Base-by-base conservation (phyloP, 1,284 basidiomycete genomes). In the Ceratobasidium sp. region DNA sequence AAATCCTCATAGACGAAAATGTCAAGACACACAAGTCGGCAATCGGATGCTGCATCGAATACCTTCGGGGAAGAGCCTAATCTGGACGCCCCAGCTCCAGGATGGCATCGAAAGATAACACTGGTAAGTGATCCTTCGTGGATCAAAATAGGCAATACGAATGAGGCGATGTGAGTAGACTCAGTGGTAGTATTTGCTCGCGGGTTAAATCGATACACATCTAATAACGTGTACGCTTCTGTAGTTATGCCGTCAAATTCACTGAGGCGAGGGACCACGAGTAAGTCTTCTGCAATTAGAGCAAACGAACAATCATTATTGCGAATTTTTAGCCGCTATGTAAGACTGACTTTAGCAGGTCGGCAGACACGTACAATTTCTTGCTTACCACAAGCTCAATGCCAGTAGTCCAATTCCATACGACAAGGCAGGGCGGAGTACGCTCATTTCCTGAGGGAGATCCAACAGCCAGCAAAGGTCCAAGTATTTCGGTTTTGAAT, bases 121-220 rank as follows among this genome's bases (percentile, higher is more conserved):
- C 14, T 7, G 31, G n/a, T 19, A 66, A 19, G 22, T 17, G 24
- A 9, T 14, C 8, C 8, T 14, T 56, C 15, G 50, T 6, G 4
- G 15, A 9, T 9, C 36, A 27, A 27, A 31, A 29, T 15, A 19
- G 66, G 66, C 9, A 69, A 44, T 19, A 33, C 44, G 27, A 69
- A 57, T 15, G 66, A 57, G 1, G 36, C 36, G 19, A 47, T 17
- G 11, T 45, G 53, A 1, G 9, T 27, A 14, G 54, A 15, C 56
- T 14, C 53, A 6, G n/a, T 24, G 19, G 66, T 17, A n/a, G 31
- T 33, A 14, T 15, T 24, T 36, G 50, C 53, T 2, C 31, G 5
- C 17, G 53, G 53, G 27, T 69, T 24, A 29, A 64, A 64, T 47
- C 48, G 44, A 29, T 64, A 64, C 14, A 64, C 45, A 19, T 31